Conservation (phyloP, 2,329 filamentous ascomycete genomes). For the Cytospora schulzeri region DNA sequence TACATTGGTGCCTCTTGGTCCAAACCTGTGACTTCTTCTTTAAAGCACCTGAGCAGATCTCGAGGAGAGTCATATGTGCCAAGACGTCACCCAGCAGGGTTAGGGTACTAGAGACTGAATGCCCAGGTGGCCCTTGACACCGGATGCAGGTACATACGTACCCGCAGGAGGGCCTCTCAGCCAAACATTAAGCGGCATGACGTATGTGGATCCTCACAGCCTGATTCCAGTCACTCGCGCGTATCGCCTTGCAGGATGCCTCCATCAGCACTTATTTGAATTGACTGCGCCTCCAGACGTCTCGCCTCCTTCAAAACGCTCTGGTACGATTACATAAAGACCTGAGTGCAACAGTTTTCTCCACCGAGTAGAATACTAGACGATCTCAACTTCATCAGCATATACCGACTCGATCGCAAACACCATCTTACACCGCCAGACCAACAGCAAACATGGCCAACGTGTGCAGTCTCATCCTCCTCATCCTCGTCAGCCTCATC, state of each 20-base stretch:
- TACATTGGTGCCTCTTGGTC: neutral
- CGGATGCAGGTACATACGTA: neutral
- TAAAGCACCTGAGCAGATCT: neutral
- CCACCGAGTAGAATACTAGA: neutral
- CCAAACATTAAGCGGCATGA: slow-evolving; percentile 8
- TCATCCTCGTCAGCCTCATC: slow-evolving; percentile 26
- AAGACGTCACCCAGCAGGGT: neutral
- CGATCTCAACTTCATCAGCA: neutral
- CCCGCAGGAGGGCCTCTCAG: neutral
- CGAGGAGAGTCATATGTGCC: neutral
- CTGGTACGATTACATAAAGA: neutral
- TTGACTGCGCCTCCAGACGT: slow-evolving; percentile 9
- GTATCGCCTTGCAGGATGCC: slow-evolving; percentile 11
- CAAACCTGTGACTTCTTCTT: neutral
- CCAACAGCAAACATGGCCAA: slow-evolving; percentile 21
- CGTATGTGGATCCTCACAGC: slow-evolving; percentile 5
- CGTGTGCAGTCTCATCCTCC: slow-evolving; percentile 20
- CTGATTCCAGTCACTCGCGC: slow-evolving; percentile 3
- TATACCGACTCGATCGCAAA: neutral
- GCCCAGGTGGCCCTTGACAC: neutral
- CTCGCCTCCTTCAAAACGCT: neutral
- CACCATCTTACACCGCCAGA: neutral
- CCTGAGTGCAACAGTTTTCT: neutral
- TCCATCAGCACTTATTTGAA: neutral
- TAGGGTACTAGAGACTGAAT: no score